These are phyloP conservation scores for Zasmidium cellare DNA, from an alignment of 2,329 filamentous ascomycete genomes.

Conservation along the genomic window DNA sequence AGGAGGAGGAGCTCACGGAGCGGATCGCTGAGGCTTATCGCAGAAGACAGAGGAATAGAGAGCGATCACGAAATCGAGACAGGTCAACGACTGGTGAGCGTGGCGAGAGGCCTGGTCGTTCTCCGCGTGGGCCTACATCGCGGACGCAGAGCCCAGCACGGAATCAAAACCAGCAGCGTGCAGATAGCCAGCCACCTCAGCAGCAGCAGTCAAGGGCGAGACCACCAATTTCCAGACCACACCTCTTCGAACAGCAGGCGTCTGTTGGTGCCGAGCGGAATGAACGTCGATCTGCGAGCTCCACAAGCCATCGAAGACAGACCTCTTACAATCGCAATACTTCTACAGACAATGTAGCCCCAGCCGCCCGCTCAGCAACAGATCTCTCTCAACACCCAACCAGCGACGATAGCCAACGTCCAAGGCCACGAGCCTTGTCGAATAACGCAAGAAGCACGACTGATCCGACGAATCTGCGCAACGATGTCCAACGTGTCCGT, in stretches of 20 bases:
- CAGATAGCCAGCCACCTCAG: constrained; percentile 26
- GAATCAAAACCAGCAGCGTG: constrained; percentile 1
- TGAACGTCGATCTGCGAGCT: constrained; percentile 48
- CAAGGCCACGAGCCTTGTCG: constrained; percentile 38
- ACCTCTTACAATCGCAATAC: constrained; percentile 42
- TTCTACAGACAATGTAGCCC: constrained; percentile 35
- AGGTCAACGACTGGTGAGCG: constrained; percentile 11
- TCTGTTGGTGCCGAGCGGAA: constrained; percentile 28
- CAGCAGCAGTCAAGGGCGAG: constrained; percentile 23
- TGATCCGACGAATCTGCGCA: constrained; percentile 34
- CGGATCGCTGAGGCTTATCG: constrained; percentile 87
- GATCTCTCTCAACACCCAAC: constrained; percentile 54
- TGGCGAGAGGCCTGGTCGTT: constrained; percentile 5
- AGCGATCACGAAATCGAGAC: constrained; percentile 31
- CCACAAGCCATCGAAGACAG: constrained; percentile 28
- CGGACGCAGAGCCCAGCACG: constrained; percentile 4
- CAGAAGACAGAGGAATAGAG: constrained; percentile 65
- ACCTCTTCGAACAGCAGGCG: constrained; percentile 44
- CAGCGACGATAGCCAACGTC: constrained; percentile 28
- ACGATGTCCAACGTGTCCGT: constrained; percentile 19
- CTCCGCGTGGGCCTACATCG: constrained; percentile 1
- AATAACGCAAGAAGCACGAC: constrained; percentile 47
- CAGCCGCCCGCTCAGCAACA: constrained; percentile 63
- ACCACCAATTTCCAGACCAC: constrained; percentile 50
- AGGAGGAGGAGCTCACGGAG: constrained; percentile 87